phyloP scores from a whole-genome alignment of 768 basidiomycete species.

The Mycena albidolilacea region DNA sequence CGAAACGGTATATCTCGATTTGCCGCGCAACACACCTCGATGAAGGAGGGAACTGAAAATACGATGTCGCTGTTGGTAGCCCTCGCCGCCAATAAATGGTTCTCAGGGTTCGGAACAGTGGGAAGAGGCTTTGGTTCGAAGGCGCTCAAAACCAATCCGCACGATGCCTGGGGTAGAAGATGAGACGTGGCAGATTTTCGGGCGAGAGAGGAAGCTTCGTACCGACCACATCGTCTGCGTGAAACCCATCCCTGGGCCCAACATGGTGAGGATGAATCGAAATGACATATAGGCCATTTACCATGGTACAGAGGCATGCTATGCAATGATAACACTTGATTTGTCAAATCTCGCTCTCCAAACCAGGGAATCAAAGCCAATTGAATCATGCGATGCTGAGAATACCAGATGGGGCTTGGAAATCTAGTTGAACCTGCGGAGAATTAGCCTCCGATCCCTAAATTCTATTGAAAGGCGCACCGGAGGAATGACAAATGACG shows the following conservation, averaged over 20 bases:
- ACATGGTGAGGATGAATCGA: not conserved
- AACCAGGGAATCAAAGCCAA: constrained; percentile 4
- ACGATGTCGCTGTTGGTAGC: not conserved
- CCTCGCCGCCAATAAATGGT: not conserved
- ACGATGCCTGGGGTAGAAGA: not conserved
- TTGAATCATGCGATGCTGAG: not conserved
- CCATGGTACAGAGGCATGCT: not conserved
- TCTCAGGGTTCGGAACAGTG: not conserved
- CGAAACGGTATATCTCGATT: not conserved
- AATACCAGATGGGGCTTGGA: not conserved
- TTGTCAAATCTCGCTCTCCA: constrained; percentile 4
- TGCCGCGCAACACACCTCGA: not conserved
- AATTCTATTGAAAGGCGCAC: not conserved
- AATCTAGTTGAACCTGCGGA: not conserved
- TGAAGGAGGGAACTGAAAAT: not conserved
- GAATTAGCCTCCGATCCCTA: not conserved
- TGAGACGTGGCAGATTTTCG: not conserved
- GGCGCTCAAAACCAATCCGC: not conserved
- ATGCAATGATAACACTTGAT: not conserved
- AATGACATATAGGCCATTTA: not conserved
- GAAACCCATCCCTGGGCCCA: not conserved
- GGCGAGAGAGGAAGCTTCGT: not conserved
- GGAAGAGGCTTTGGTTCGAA: not conserved
- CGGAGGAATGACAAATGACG: constrained; percentile 5
- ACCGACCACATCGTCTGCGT: not conserved